Evolutionary conservation across 371 early-diverging fungal species (phyloP).

Genomic region (Apophysomyces trapeziformis): DNA sequence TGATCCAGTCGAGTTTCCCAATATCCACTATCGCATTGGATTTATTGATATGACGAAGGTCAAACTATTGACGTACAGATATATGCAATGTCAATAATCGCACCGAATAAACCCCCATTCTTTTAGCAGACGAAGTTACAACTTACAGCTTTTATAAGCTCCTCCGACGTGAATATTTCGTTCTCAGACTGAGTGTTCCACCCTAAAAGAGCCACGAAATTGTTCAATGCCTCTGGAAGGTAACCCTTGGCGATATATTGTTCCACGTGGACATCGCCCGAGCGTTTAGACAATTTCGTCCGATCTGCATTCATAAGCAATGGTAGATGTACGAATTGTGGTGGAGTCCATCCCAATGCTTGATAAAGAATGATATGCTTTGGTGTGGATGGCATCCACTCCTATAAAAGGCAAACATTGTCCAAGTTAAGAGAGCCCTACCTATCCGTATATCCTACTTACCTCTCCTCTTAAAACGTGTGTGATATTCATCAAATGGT

Average conservation of each 20-base stretch:
- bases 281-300: conserved; percentile 87
- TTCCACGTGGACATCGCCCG: conserved; percentile 79
- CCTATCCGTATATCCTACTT: background rate
- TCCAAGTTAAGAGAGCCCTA: background rate
- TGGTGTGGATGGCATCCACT: conserved; percentile 94
- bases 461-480: conserved; percentile 94
- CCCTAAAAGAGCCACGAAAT: conserved; percentile 89
- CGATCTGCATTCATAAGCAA: conserved; percentile 84
- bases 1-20: conserved; percentile 84
- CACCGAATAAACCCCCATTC: background rate
- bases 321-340: conserved; percentile 88
- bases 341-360: conserved; percentile 82
- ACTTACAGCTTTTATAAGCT: conserved; percentile 68
- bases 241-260: conserved; percentile 77
- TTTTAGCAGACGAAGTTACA: background rate
- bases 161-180: conserved; percentile 69
- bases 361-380: conserved; percentile 86
- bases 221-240: conserved; percentile 86
- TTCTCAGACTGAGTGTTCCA: conserved; percentile 73
- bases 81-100: background rate
- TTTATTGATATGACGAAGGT: conserved; percentile 70
- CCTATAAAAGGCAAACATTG: conserved; percentile 39
- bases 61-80: conserved; percentile 57
- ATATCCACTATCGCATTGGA: conserved; percentile 78
- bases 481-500: conserved; percentile 88